Evolutionary conservation across 345 rosid species (phyloP).

Genomic region (Ailanthus altissimus): DNA sequence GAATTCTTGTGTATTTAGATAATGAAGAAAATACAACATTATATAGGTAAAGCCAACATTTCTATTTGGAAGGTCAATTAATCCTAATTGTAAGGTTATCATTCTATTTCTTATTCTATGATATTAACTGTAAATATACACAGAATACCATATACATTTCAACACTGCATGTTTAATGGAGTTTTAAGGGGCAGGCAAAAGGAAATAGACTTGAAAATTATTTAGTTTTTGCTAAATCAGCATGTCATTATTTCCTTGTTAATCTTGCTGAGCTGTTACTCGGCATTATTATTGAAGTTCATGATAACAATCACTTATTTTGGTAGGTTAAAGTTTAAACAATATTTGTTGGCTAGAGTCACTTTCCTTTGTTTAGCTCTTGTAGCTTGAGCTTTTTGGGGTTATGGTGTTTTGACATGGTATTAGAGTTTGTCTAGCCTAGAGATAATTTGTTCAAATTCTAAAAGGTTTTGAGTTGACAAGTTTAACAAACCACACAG

Average conservation of each 20-base stretch:
- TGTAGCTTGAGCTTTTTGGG: not conserved
- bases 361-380: not conserved
- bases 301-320: not conserved
- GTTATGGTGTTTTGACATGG: not conserved
- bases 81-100: no score
- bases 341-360: not conserved
- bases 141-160: no score
- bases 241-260: not conserved
- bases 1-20: no score
- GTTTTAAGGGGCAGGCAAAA: not conserved
- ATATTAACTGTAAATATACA: no score
- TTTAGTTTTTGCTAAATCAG: not conserved
- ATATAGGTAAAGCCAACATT: no score
- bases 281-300: not conserved
- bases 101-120: no score
- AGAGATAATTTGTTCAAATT: not conserved
- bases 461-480: not conserved
- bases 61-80: no score
- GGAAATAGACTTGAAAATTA: not conserved
- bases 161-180: not conserved
- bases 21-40: no score
- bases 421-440: not conserved
- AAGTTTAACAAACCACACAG: not conserved
- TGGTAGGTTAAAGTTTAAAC: not conserved
- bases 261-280: not conserved